Evolutionary conservation across 192 early-diverging fungal genomes (phyloP).

Genomic region (Linnemannia exigua): DNA sequence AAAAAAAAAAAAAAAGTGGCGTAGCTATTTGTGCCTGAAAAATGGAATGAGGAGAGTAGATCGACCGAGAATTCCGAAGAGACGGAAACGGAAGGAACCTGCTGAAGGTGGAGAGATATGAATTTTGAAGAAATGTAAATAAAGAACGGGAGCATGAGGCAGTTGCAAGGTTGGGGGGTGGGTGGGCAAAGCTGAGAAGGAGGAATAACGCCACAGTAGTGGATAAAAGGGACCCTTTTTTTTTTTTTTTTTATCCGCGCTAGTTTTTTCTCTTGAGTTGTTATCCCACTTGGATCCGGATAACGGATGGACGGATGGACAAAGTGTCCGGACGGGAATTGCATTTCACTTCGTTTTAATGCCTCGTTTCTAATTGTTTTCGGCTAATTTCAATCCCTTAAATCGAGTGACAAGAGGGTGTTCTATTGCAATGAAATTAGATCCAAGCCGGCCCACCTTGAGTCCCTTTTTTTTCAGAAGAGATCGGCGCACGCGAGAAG

Average conservation of each 20-base stretch:
- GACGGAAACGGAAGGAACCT: background rate
- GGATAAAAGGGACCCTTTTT: background rate
- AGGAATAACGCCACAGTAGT: background rate
- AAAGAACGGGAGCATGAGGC: background rate
- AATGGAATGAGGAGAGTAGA: background rate
- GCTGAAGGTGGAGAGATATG: background rate
- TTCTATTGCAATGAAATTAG: background rate
- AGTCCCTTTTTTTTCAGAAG: background rate
- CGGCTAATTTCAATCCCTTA: background rate
- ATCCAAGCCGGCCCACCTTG: background rate
- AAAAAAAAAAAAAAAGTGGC: constrained; percentile 6
- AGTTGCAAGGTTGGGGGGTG: background rate
- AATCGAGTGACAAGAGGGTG: background rate
- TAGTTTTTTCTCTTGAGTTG: background rate
- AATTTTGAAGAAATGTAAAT: background rate
- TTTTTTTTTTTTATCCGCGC: background rate
- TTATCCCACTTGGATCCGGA: background rate
- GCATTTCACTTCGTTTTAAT: background rate
- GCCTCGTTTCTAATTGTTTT: background rate
- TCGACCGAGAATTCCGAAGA: background rate
- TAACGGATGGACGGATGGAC: background rate
- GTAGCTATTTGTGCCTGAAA: background rate
- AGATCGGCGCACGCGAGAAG: background rate
- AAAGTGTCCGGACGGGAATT: background rate
- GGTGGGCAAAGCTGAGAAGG: background rate